phyloP scores from a whole-genome alignment of 2,329 filamentous ascomycete genomes.

The Sporothrix mexicana region DNA sequence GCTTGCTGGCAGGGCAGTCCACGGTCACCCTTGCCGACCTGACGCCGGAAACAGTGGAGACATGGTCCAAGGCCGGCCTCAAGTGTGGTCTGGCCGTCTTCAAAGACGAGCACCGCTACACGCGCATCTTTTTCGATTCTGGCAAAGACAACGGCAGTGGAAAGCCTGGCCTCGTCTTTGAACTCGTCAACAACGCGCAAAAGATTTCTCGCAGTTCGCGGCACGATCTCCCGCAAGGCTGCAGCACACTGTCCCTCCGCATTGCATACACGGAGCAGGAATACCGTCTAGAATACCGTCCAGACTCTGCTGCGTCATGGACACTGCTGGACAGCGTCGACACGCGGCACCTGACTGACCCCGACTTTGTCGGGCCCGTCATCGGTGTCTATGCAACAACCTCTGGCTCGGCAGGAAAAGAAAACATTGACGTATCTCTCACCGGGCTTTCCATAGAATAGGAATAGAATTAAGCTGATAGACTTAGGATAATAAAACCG shows the following conservation, averaged over 20 bases:
- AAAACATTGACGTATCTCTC: not conserved
- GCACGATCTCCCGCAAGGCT: not conserved
- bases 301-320: not conserved
- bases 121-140: not conserved
- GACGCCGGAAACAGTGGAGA: not conserved
- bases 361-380: slow-evolving; percentile 21
- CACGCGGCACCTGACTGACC: slow-evolving; percentile 16
- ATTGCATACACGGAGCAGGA: slow-evolving; percentile 16
- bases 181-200: slow-evolving; percentile 18
- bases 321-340: slow-evolving; percentile 10
- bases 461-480: not conserved
- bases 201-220: not conserved
- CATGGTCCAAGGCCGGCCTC: not conserved
- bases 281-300: not conserved
- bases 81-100: slow-evolving; percentile 1
- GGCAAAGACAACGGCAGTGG: too few relatives aligned
- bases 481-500: not conserved
- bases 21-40: not conserved
- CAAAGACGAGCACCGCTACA: slow-evolving; percentile 21
- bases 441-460: not conserved
- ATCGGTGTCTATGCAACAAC: slow-evolving; percentile 11
- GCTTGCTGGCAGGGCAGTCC: not conserved
- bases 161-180: slow-evolving; percentile 1
- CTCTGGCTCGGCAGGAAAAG: not conserved
- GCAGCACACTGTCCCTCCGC: not conserved